Percentiles rank a stretch among this genome's conserved stretches.
Conservation (phyloP, 2,329 filamentous ascomycete species). For the Lasiodiplodia citricola region DNA sequence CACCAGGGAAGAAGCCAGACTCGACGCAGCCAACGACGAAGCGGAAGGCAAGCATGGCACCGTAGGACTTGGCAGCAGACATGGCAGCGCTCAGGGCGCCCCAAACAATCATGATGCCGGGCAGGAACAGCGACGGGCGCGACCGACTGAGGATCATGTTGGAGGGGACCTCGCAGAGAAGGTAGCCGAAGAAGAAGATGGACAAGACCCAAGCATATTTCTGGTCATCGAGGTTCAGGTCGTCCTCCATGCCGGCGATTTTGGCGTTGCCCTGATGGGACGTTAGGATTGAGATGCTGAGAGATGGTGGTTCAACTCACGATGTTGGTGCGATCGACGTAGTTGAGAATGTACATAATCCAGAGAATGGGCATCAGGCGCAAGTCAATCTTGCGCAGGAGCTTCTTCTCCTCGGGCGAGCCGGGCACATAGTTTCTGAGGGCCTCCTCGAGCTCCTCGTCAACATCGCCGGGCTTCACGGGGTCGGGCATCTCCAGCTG, state of each 20-base stretch:
- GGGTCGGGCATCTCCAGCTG: constrained; percentile 22
- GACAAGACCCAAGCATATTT: constrained; percentile 51
- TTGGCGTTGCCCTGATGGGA: constrained; percentile 43
- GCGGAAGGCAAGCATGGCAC: constrained; percentile 51
- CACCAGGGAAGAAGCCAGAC: constrained; percentile 34
- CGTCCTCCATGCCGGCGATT: constrained; percentile 50
- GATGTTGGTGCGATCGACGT: constrained; percentile 72
- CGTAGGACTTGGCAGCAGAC: constrained; percentile 53
- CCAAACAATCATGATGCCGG: constrained; percentile 58
- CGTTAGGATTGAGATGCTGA: not conserved
- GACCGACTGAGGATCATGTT: constrained; percentile 67
- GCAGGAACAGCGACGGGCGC: constrained; percentile 52
- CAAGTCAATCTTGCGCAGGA: constrained; percentile 73
- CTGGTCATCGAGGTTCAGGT: constrained; percentile 47
- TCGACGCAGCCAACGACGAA: constrained; percentile 52
- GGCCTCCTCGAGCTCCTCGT: constrained; percentile 25
- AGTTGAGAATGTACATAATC: constrained; percentile 79
- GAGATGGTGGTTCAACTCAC: constrained; percentile 33
- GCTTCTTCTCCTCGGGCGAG: constrained; percentile 54
- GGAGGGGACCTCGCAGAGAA: constrained; percentile 58
- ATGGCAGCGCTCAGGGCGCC: constrained; percentile 58
- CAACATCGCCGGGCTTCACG: constrained; percentile 4
- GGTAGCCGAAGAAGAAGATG: constrained; percentile 65
- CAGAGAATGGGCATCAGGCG: constrained; percentile 72
- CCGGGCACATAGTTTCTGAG: constrained; percentile 25